Evolutionary conservation across 2,329 filamentous ascomycete species (phyloP).

Genomic region (Penicillium oxalicum): DNA sequence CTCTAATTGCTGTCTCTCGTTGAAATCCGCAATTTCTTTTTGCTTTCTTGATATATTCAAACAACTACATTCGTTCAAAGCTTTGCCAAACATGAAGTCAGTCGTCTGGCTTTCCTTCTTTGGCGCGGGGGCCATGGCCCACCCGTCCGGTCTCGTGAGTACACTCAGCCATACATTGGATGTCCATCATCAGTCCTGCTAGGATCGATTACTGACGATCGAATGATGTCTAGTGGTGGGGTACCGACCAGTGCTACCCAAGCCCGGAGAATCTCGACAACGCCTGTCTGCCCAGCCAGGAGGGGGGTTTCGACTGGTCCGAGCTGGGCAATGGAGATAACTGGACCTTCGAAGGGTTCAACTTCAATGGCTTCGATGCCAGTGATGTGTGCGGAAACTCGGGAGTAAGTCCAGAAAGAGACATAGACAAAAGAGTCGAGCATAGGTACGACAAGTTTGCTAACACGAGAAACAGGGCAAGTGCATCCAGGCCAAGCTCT

Average conservation of each 20-base stretch:
- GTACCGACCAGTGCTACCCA: conserved; percentile 50
- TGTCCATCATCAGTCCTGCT: too few species aligned
- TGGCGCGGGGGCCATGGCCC: conserved; percentile 33
- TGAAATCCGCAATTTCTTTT: conserved; percentile 9
- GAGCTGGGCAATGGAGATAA: conserved; percentile 57
- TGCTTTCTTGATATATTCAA: not conserved
- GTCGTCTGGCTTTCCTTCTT: conserved; percentile 32
- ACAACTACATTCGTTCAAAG: not conserved
- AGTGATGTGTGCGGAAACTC: conserved; percentile 42
- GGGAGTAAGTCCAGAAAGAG: conserved; percentile 37
- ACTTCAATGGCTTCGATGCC: conserved; percentile 66
- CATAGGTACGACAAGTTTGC: not conserved
- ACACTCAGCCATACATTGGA: not conserved
- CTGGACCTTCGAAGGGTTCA: conserved; percentile 61
- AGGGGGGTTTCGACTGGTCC: conserved; percentile 63
- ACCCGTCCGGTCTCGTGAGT: conserved; percentile 41
- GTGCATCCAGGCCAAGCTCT: conserved; percentile 54
- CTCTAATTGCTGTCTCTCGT: conserved; percentile 14
- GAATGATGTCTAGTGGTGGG: conserved; percentile 36
- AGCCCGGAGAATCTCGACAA: conserved; percentile 70
- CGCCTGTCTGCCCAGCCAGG: conserved; percentile 62
- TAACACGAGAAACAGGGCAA: conserved; percentile 42
- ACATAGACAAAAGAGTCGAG: not conserved
- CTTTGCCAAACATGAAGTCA: conserved; percentile 17
- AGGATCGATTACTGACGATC: too few species aligned